Conservation (phyloP, 2,329 filamentous ascomycete genomes). For the Thielaviopsis populi region DNA sequence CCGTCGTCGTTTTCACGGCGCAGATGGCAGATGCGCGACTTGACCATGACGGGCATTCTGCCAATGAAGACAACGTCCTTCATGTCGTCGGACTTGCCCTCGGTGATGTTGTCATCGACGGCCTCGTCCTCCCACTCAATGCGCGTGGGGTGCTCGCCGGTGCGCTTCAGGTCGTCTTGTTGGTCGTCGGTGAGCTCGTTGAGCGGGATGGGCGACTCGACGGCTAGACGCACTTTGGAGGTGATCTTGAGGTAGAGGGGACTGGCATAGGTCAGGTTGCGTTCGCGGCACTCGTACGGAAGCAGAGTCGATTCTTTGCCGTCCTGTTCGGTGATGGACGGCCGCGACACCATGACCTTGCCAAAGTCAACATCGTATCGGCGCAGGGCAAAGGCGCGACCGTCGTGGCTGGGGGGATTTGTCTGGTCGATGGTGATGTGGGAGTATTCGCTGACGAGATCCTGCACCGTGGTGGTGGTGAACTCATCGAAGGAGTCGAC, state of each 20-base stretch:
- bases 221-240: constrained; percentile 69
- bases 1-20: constrained; percentile 71
- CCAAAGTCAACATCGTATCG: constrained; percentile 94
- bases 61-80: constrained; percentile 76
- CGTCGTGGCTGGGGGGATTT: constrained; percentile 59
- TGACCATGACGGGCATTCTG: constrained; percentile 94
- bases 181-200: constrained; percentile 56
- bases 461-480: constrained; percentile 82
- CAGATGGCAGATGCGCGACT: constrained; percentile 88
- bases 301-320: constrained; percentile 73
- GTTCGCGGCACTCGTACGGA: constrained; percentile 87
- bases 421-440: constrained; percentile 88
- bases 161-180: constrained; percentile 37
- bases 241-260: constrained; percentile 81
- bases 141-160: constrained; percentile 42
- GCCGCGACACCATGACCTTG: constrained; percentile 73
- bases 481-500: constrained; percentile 98
- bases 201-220: constrained; percentile 53
- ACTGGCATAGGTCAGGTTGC: constrained; percentile 89
- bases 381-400: constrained; percentile 68
- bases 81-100: constrained; percentile 36
- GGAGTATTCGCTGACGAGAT: constrained; percentile 84
- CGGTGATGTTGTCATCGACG: constrained; percentile 26
- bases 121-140: constrained; percentile 45
- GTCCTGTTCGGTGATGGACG: constrained; percentile 85